Conservation (phyloP, 2,329 filamentous ascomycete species). For the Xylaria polymorpha region DNA sequence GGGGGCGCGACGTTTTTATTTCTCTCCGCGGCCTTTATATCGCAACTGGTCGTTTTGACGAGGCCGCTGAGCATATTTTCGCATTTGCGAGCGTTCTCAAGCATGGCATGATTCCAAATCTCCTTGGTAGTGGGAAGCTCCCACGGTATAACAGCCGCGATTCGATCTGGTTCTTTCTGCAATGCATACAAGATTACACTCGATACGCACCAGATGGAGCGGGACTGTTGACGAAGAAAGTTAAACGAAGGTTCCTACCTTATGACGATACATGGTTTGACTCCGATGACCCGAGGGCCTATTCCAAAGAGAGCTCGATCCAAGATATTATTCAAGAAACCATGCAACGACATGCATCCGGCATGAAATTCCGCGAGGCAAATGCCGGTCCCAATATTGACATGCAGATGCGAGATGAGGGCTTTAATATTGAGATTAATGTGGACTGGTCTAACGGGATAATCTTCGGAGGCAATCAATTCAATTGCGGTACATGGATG, state of each 20-base stretch:
- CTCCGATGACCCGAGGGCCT: slow-evolving; percentile 82
- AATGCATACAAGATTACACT: slow-evolving; percentile 93
- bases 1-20: slow-evolving; percentile 98
- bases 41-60: slow-evolving; percentile 86
- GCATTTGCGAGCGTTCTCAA: slow-evolving; percentile 97
- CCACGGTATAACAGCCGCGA: slow-evolving; percentile 96
- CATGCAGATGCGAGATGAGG: slow-evolving; percentile 90
- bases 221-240: slow-evolving; percentile 77
- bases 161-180: slow-evolving; percentile 97
- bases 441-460: slow-evolving; percentile 93
- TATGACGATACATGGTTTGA: slow-evolving; percentile 97
- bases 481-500: slow-evolving; percentile 99
- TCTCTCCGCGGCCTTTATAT: slow-evolving; percentile 92
- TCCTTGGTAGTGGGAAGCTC: slow-evolving; percentile 84
- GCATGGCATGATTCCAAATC: slow-evolving; percentile 97
- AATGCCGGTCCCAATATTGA: slow-evolving; percentile 92
- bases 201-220: slow-evolving; percentile 82
- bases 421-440: slow-evolving; percentile 90
- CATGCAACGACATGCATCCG: slow-evolving; percentile 88
- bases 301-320: slow-evolving; percentile 84
- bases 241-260: slow-evolving; percentile 87
- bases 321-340: slow-evolving; percentile 94
- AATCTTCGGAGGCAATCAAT: slow-evolving; percentile 92
- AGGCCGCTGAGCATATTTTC: slow-evolving; percentile 92
- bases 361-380: slow-evolving; percentile 92